Base-by-base conservation (phyloP, 495 filamentous ascomycete species). In the Monascus purpureus region DNA sequence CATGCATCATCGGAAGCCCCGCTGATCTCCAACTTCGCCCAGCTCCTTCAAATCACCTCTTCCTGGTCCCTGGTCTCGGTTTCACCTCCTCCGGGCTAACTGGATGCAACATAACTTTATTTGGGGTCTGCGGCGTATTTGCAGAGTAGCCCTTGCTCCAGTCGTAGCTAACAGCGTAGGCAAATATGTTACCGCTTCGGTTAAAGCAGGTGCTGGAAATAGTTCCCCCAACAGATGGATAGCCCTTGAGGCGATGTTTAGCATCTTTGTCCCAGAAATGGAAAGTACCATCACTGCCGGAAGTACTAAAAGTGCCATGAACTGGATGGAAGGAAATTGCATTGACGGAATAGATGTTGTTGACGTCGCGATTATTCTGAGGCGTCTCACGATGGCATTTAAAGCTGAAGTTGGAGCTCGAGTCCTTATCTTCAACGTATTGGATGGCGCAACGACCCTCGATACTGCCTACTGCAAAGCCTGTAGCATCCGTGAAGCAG, bases 151-250 rank as follows among this genome's bases (percentile, higher is more conserved):
- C 87, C 55, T 92, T 92, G 49, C 78, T 81, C 87, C 87, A 95
- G 60, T 95, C 87, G 44, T 95, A 95, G 45, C 81, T 86, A 17
- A 92, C 71, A 4, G 85, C 79, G 46, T 94, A 95, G 12, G 84
- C 86, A 47, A 93, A 92, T 41, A 88, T 81, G 42, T 61, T 73
- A 29, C 85, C 87, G 31, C 59, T 73, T 29, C 70, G 57, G 50
- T 80, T 81, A 67, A 94, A 95, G 5, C 64, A 73, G 7, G 77
- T 82, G 22, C 76, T 73, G 8, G 77, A 73, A 53, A 95, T 86
- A 28, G 77, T 76, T 4, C 79, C 84, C 13, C 81, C 80, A 9
- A 84, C 80, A 22, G 73, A 67, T n/a, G 85, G 83, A 47, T 88
- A 93, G 9, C 82, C 82, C 53, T 87, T 92, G 16, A 93, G 65